Conservation (phyloP, 2,329 filamentous ascomycete genomes). For the Albophoma yamanashiensis region DNA sequence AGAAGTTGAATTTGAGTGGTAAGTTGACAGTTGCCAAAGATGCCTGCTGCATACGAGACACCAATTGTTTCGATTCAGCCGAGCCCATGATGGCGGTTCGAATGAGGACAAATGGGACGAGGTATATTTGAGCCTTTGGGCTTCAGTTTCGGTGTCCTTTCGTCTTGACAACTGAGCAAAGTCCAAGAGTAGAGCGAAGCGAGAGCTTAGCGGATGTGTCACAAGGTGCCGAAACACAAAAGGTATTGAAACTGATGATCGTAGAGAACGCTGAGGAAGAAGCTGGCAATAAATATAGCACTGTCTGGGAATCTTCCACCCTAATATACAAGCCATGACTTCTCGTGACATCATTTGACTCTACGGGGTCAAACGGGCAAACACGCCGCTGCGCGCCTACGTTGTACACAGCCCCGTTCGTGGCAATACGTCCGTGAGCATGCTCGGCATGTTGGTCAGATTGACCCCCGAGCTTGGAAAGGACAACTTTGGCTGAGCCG, state of each 20-base stretch:
- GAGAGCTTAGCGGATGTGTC: neutral
- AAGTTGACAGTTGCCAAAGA: neutral
- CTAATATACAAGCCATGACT: neutral
- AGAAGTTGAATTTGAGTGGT: slow-evolving; percentile 5
- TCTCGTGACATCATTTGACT: neutral
- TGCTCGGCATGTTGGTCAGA: neutral
- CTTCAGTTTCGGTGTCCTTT: neutral
- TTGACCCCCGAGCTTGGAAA: neutral
- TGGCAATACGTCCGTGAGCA: neutral
- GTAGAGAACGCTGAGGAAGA: neutral
- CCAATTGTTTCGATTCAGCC: slow-evolving; percentile 7
- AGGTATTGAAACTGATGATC: neutral
- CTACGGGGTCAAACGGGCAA: neutral
- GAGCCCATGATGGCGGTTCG: slow-evolving; percentile 5
- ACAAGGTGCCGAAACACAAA: no score
- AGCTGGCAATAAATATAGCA: no score
- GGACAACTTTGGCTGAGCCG: neutral
- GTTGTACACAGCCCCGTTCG: neutral
- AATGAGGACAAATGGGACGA: neutral
- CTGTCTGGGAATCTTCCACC: neutral
- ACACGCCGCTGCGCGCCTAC: neutral
- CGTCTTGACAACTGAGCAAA: neutral
- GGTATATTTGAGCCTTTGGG: neutral
- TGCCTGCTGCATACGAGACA: neutral
- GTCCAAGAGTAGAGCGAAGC: neutral